Evolutionary conservation across 23 red algal genomes (phyloP).

Genomic region (Rhodosorus marinus): DNA sequence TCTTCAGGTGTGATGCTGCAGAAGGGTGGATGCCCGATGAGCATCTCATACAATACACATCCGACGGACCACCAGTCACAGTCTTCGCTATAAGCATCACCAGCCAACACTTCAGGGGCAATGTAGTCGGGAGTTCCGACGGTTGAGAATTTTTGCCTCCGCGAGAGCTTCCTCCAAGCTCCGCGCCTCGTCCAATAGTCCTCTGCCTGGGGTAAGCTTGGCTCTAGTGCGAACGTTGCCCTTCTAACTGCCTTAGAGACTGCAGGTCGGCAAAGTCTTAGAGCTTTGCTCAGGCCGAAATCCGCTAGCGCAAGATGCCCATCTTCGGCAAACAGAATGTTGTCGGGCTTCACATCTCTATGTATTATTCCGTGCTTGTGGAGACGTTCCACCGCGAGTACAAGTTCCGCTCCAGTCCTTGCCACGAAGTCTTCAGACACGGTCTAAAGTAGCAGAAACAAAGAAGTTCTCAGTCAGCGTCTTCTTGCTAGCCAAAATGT

Average conservation of each 20-base stretch:
- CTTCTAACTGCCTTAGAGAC: background rate
- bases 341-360: slow-evolving; percentile 95
- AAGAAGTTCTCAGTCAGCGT: too few species aligned
- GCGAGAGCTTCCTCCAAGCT: slow-evolving; percentile 59
- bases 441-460: too few species aligned
- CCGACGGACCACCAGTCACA: slow-evolving; percentile 96
- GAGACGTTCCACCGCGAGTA: slow-evolving; percentile 80
- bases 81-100: slow-evolving; percentile 74
- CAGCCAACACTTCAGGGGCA: slow-evolving; percentile 76
- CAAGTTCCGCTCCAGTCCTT: slow-evolving; percentile 89
- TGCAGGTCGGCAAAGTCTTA: too few species aligned
- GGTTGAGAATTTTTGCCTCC: slow-evolving; percentile 74
- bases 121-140: slow-evolving; percentile 98
- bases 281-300: slow-evolving; percentile 86
- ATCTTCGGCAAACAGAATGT: slow-evolving; percentile 69
- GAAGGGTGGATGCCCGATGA: slow-evolving; percentile 86
- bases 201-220: slow-evolving; percentile 1
- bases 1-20: slow-evolving; percentile 66
- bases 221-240: slow-evolving; percentile 12
- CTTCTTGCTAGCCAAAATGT: too few species aligned
- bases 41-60: slow-evolving; percentile 93
- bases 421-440: too few species aligned
- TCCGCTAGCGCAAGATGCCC: slow-evolving; percentile 83
- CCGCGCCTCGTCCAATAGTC: background rate
- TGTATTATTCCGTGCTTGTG: slow-evolving; percentile 92